Evolutionary conservation across 176 grass and related monocot species (phyloP).

Genomic region (Poa pratensis): DNA sequence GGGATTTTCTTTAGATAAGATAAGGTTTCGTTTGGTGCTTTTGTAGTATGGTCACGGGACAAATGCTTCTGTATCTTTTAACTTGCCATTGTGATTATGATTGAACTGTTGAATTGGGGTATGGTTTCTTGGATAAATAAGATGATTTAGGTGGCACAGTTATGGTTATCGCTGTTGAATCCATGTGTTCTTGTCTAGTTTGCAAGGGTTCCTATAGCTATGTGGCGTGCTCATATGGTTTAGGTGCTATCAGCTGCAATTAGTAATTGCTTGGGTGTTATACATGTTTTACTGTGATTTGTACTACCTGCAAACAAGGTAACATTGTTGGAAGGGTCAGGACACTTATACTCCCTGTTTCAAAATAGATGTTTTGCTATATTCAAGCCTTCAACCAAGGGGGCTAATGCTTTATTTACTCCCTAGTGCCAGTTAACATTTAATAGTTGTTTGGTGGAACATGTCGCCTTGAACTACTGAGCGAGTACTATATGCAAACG

Average conservation of each 20-base stretch:
- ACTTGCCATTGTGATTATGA: constrained; percentile 14
- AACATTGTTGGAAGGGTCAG: background rate
- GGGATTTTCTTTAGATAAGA: background rate
- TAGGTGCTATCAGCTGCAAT: background rate
- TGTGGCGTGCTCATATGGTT: background rate
- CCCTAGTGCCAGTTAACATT: constrained; percentile 12
- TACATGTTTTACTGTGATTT: constrained; percentile 7
- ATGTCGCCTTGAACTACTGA: background rate
- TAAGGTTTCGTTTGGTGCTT: background rate
- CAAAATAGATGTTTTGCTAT: background rate
- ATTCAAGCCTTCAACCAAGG: background rate
- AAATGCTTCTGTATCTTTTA: background rate
- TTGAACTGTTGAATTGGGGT: background rate
- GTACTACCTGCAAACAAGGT: background rate
- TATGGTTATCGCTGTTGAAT: constrained; percentile 7
- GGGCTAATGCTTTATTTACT: constrained; percentile 23
- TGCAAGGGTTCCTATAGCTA: background rate
- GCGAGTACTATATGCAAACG: too few species aligned
- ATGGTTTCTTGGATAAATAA: constrained; percentile 24
- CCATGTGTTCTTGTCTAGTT: background rate
- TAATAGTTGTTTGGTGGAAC: background rate
- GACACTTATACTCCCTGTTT: background rate
- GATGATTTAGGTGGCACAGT: constrained; percentile 25
- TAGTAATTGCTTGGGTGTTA: constrained; percentile 4
- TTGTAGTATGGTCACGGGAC: background rate